Percentiles rank a stretch among this genome's conserved stretches.
These are phyloP conservation scores for Penicillium cosmopolitanum DNA, from an alignment of 495 filamentous ascomycete species.

Conservation along the genomic window DNA sequence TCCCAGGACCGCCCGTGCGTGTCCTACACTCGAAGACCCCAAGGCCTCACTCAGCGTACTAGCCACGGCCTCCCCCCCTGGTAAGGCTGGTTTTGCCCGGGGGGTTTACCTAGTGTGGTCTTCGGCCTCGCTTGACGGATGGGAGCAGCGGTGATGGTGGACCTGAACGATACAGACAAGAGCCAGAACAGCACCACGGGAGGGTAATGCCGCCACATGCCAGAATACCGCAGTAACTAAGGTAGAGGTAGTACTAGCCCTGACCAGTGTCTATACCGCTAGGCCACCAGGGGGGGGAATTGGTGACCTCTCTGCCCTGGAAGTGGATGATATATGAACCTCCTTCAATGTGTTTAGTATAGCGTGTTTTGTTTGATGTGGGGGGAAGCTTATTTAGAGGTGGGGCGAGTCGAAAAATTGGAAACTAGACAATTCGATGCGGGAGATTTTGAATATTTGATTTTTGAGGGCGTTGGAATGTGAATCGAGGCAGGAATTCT, in stretches of 20 bases:
- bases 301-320: not conserved
- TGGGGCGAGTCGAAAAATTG: no score
- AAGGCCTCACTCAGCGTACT: not conserved
- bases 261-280: not conserved
- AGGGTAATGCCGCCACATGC: not conserved
- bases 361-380: no score
- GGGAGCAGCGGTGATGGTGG: not conserved
- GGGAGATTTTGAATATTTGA: no score
- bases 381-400: no score
- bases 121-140: not conserved
- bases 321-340: no score
- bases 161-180: not conserved
- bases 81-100: conserved; percentile 2
- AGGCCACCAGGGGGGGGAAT: not conserved
- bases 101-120: not conserved
- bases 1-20: not conserved
- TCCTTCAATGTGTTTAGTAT: no score
- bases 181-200: not conserved
- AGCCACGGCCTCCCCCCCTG: conserved; percentile 2
- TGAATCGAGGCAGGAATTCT: no score
- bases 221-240: not conserved
- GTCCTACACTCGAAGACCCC: not conserved
- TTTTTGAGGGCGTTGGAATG: no score
- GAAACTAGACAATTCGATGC: no score
- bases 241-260: not conserved